Conservation (phyloP, 805 yeast genomes). For the Maudiozyma saulgeensis region DNA sequence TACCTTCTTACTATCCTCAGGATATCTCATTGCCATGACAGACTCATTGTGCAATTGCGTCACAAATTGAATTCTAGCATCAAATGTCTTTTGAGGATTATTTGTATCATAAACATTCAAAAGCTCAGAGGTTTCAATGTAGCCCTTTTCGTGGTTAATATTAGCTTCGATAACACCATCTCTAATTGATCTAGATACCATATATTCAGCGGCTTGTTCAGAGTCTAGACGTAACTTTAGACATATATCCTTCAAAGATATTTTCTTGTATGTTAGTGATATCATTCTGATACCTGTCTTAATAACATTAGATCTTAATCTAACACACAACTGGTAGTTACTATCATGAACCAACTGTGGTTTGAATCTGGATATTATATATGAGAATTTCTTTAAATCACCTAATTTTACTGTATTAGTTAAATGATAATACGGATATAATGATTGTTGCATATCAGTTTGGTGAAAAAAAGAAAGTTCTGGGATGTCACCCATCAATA, state of each 20-base stretch:
- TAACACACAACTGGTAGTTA: constrained; percentile 71
- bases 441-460: constrained; percentile 44
- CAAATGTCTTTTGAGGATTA: constrained; percentile 79
- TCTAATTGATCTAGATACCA: constrained; percentile 91
- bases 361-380: constrained; percentile 56
- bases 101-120: constrained; percentile 79
- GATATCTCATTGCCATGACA: constrained; percentile 92
- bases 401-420: constrained; percentile 90
- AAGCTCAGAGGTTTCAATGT: constrained; percentile 81
- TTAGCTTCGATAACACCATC: constrained; percentile 96
- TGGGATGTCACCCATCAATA: constrained; percentile 95
- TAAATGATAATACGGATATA: constrained; percentile 76
- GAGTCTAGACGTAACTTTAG: constrained; percentile 83
- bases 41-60: constrained; percentile 83
- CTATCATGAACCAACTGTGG: constrained; percentile 60
- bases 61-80: constrained; percentile 90
- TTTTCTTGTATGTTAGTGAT: constrained; percentile 80
- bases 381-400: constrained; percentile 71
- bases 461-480: constrained; percentile 75
- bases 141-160: constrained; percentile 83
- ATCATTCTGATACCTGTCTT: constrained; percentile 94
- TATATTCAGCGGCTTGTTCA: constrained; percentile 93
- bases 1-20: constrained; percentile 32
- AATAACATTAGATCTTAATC: constrained; percentile 93
- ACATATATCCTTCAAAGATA: constrained; percentile 88